Evolutionary conservation across 768 basidiomycete genomes (phyloP), one percentile per base, ranked within the genome.

Genomic region (Sarcomyxa edulis): DNA sequence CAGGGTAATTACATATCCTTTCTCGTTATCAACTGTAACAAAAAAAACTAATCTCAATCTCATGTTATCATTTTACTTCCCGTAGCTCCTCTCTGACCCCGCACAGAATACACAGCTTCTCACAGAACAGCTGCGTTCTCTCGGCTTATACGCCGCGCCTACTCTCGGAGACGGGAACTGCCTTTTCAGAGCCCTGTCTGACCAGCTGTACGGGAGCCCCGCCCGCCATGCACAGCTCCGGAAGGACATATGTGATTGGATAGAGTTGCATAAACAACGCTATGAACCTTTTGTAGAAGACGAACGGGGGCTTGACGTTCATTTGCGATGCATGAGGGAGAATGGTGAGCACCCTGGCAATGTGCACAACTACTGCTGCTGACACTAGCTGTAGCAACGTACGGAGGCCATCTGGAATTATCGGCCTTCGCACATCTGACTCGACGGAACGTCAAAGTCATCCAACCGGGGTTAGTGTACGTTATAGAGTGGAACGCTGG

Each of bases 361-460:
- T 29, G 34, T 40, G 25, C 42, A 33, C 45, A 43, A 27, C 32
- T 15, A 16, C 32, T 38, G 16, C 15, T 22, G 25, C 38, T 34
- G 24, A 25, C 35, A n/a, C 18, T 34, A 34, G 23, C 9, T 18
- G 43, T 41, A 84, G 87, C 78, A 20, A 94, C 92, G 2, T 95
- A 94, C 44, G 93, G 92, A 28, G 91, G 91, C 1, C 90, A 96
- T 59, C 76, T 96, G 51, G 93, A 96, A 58, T 70, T 96, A n/a
- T 86, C 84, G 12, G 90, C 90, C 1, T 95, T 93, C 56, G 83
- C 93, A 3, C 87, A 92, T 49, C 75, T 90, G 66, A 72, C 72
- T 34, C 66, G 68, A 39, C 71, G 83, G 21, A 75, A 90, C 51
- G 84, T 96, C 58, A 95, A 95, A 65, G 90, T 96, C 42, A 76